A percentile compares a stretch with the other conserved stretches of the same genome.
phyloP scores from a whole-genome alignment of 805 yeast genomes.

The Candida gorgasii region DNA sequence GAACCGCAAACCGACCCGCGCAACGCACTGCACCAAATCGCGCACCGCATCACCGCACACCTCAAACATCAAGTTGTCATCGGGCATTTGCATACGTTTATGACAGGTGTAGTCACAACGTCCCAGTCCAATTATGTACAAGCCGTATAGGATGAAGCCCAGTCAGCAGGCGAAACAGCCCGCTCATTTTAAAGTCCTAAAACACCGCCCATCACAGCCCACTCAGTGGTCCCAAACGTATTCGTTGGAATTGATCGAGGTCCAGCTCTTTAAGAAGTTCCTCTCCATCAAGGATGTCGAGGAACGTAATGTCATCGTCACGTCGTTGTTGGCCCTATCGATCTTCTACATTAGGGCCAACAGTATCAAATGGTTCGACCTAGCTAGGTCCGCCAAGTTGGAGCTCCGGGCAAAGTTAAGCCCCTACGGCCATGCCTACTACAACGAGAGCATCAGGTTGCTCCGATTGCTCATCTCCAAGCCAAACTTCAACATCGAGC shows the following conservation, averaged over 20 bases:
- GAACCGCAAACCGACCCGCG: too few species aligned
- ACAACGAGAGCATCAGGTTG: slow-evolving; percentile 9
- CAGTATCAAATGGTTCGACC: slow-evolving; percentile 14
- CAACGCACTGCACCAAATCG: too few species aligned
- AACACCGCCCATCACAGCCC: too few species aligned
- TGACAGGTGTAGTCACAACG: too few species aligned
- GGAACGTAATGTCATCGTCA: slow-evolving; percentile 10
- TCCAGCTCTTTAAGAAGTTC: slow-evolving; percentile 9
- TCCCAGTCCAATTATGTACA: too few species aligned
- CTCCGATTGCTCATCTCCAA: slow-evolving; percentile 9
- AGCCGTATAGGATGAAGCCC: not conserved
- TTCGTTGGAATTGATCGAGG: slow-evolving; percentile 8
- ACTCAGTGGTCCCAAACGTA: not conserved
- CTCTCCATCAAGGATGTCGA: slow-evolving; percentile 8
- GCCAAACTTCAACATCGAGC: slow-evolving; percentile 12
- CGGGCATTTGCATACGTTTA: not conserved
- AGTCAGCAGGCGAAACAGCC: too few species aligned
- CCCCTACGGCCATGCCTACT: slow-evolving; percentile 12
- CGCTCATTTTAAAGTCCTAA: not conserved
- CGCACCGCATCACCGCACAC: not conserved
- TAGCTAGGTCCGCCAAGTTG: slow-evolving; percentile 2
- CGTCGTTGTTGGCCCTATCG: slow-evolving; percentile 13
- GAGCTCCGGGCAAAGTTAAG: slow-evolving; percentile 3
- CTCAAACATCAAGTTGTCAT: not conserved
- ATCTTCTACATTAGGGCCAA: slow-evolving; percentile 14